A percentile compares a stretch with the other conserved stretches of the same genome.
phyloP scores from a whole-genome alignment of 2,329 filamentous ascomycete species.

The Phialocephala subalpina region DNA sequence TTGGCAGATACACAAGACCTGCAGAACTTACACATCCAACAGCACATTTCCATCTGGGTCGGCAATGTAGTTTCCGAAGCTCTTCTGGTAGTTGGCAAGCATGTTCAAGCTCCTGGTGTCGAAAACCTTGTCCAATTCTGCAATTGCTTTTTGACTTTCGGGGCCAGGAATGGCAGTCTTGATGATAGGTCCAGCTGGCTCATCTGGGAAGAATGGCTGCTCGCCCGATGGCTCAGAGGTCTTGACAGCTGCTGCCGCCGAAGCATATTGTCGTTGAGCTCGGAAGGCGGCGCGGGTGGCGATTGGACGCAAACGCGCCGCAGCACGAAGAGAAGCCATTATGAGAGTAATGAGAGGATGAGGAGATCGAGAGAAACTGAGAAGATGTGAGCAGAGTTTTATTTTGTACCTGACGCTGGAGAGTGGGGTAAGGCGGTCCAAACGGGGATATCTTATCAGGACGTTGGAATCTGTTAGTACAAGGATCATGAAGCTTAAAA shows the following conservation, averaged over 20 bases:
- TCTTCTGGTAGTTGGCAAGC: slow-evolving; percentile 60
- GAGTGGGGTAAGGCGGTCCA: slow-evolving; percentile 8
- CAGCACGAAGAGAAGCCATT: slow-evolving; percentile 44
- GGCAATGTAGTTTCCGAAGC: slow-evolving; percentile 60
- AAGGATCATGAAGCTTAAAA: slow-evolving; percentile 2
- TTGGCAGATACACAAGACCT: neutral
- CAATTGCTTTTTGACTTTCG: slow-evolving; percentile 47
- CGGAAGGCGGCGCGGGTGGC: slow-evolving; percentile 27
- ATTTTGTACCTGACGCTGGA: neutral
- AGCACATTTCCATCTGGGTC: slow-evolving; percentile 59
- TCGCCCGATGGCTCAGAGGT: slow-evolving; percentile 29
- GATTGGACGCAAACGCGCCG: slow-evolving; percentile 40
- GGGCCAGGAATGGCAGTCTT: slow-evolving; percentile 50
- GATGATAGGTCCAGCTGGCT: slow-evolving; percentile 42
- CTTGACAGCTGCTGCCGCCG: slow-evolving; percentile 34
- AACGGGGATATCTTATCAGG: slow-evolving; percentile 1
- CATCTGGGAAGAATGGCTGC: slow-evolving; percentile 42
- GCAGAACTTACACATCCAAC: slow-evolving; percentile 54
- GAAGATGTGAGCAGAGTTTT: slow-evolving; percentile 1
- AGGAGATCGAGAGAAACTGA: slow-evolving; percentile 4
- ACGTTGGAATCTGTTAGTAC: neutral
- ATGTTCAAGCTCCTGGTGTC: slow-evolving; percentile 61
- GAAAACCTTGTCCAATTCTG: slow-evolving; percentile 56
- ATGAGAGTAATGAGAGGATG: slow-evolving; percentile 12
- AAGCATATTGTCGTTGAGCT: slow-evolving; percentile 32